phyloP scores from a whole-genome alignment of 306 rosid species.

The Echinosophora koreensis region DNA sequence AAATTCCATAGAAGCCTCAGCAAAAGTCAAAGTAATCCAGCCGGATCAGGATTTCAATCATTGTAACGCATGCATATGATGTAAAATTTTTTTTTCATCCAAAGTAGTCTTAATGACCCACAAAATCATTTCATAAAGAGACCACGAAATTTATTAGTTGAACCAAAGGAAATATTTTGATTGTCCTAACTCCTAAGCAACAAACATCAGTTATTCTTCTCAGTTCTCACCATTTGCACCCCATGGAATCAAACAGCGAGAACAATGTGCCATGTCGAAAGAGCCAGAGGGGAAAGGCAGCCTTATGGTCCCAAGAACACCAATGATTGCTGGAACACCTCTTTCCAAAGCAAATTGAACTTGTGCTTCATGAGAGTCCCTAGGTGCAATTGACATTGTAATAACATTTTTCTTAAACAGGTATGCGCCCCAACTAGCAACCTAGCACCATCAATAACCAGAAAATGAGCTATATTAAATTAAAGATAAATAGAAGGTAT shows the following conservation, averaged over 20 bases:
- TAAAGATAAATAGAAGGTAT: constrained; percentile 9
- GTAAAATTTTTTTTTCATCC: constrained; percentile 2
- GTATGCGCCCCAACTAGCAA: constrained; percentile 91
- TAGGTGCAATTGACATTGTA: constrained; percentile 83
- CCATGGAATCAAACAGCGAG: constrained; percentile 89
- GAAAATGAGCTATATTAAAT: constrained; percentile 36
- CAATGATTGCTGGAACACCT: constrained; percentile 89
- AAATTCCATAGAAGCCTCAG: constrained; percentile 4
- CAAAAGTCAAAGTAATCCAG: constrained; percentile 3
- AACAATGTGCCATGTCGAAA: constrained; percentile 93
- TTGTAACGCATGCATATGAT: constrained; percentile 18
- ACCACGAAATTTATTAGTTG: constrained; percentile 12
- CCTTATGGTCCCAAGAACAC: constrained; percentile 86
- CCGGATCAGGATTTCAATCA: constrained; percentile 16
- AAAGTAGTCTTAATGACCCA: background rate
- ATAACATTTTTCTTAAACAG: constrained; percentile 73
- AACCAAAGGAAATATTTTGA: constrained; percentile 26
- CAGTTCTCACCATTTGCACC: constrained; percentile 74
- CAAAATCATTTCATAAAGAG: constrained; percentile 3
- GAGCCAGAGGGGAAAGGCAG: constrained; percentile 81
- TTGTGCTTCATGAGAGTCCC: constrained; percentile 93
- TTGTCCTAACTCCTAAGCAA: constrained; percentile 16
- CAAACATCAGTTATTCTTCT: constrained; percentile 46
- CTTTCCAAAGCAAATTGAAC: constrained; percentile 94
- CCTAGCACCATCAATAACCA: constrained; percentile 57